Evolutionary conservation across 163 green algal genomes (phyloP).

Genomic region (Chloromonas sp.): DNA sequence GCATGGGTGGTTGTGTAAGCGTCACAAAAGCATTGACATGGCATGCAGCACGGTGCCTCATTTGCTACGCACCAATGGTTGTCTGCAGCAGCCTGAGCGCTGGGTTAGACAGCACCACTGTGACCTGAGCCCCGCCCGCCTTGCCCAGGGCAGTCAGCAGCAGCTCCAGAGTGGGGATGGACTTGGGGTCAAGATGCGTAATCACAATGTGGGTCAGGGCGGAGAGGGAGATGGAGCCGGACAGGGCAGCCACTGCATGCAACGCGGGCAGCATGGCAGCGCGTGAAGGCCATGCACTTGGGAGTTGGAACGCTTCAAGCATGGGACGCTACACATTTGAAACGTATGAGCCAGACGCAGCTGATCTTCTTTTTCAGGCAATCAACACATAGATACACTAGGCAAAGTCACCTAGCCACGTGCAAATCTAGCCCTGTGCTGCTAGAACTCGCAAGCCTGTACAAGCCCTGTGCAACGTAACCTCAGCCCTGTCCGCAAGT

Average conservation of each 20-base stretch:
- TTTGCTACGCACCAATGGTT: conserved; percentile 25
- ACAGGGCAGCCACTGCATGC: conserved; percentile 15
- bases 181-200: conserved; percentile 73
- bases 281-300: background rate
- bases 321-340: background rate
- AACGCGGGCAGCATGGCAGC: background rate
- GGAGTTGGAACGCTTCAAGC: background rate
- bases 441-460: too few species aligned
- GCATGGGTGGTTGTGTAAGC: too few species aligned
- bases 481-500: background rate
- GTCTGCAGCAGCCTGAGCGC: conserved; percentile 57
- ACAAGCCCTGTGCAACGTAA: too few species aligned
- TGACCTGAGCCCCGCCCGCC: conserved; percentile 2
- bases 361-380: too few species aligned
- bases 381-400: too few species aligned
- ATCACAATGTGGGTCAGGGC: conserved; percentile 63
- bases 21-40: too few species aligned
- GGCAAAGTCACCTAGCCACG: too few species aligned
- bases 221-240: conserved; percentile 2
- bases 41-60: too few species aligned
- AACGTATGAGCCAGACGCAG: too few species aligned
- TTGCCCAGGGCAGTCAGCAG: conserved; percentile 38
- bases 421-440: too few species aligned
- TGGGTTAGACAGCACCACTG: conserved; percentile 68
- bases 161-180: conserved; percentile 52